Conservation (phyloP, 2,329 filamentous ascomycete species). For the Colletotrichum tamarilloi region DNA sequence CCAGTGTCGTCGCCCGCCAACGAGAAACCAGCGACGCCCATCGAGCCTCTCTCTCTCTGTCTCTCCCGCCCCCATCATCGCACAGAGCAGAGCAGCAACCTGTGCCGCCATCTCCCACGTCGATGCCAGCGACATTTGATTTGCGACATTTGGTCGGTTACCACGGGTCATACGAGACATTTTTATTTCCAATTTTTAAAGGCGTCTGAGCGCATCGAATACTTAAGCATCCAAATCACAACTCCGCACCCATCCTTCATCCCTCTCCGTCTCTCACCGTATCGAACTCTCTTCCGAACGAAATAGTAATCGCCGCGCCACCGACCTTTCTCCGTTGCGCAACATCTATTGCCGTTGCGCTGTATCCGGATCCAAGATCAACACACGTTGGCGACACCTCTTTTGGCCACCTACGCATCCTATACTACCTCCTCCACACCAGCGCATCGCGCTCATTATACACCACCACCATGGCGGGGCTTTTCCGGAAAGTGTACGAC, state of each 20-base stretch:
- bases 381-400: neutral
- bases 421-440: neutral
- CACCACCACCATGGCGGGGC: constrained; percentile 77
- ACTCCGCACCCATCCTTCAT: constrained; percentile 40
- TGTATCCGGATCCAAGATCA: neutral
- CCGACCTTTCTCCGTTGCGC: constrained; percentile 30
- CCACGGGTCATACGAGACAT: constrained; percentile 54
- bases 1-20: constrained; percentile 28
- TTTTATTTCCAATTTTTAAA: constrained; percentile 49
- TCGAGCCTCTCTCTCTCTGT: constrained; percentile 21
- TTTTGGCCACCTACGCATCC: neutral
- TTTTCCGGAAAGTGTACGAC: constrained; percentile 97
- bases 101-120: constrained; percentile 17
- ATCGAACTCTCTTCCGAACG: constrained; percentile 34
- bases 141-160: constrained; percentile 44
- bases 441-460: constrained; percentile 39
- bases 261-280: constrained; percentile 40
- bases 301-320: constrained; percentile 9
- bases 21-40: constrained; percentile 23
- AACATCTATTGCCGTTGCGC: constrained; percentile 19
- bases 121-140: constrained; percentile 28
- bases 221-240: constrained; percentile 51
- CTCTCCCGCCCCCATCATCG: constrained; percentile 31
- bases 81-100: constrained; percentile 17
- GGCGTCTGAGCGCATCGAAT: constrained; percentile 48